Percentiles rank a stretch among this genome's conserved stretches.
phyloP scores from a whole-genome alignment of 169 alveolate genomes.

The Sarcocystis neurona region DNA sequence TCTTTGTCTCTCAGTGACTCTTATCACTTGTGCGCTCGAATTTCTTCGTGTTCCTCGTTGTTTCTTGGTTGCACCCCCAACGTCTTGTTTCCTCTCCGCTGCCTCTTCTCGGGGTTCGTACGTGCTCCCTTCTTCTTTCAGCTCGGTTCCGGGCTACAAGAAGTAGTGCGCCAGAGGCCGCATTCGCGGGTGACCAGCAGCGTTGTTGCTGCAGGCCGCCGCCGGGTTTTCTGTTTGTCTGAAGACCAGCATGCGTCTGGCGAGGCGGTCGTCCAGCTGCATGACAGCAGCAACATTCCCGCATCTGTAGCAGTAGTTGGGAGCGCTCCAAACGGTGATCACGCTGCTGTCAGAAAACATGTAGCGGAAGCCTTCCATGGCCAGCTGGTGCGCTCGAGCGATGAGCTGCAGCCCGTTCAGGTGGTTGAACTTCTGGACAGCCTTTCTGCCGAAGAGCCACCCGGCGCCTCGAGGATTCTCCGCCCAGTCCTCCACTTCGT shows the following conservation, averaged over 20 bases:
- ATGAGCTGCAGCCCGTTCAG: constrained; percentile 91
- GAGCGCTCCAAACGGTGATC: constrained; percentile 93
- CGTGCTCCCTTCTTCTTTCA: not conserved
- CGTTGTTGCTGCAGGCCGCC: no score
- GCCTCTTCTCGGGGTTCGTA: no score
- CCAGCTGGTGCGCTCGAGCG: constrained; percentile 94
- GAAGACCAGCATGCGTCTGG: constrained; percentile 17
- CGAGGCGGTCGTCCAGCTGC: not conserved
- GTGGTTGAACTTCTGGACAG: constrained; percentile 85
- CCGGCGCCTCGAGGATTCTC: constrained; percentile 98
- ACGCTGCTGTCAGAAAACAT: constrained; percentile 28
- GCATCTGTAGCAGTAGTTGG: constrained; percentile 92
- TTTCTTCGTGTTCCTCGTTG: no score
- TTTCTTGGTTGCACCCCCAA: no score
- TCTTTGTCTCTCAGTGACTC: no score
- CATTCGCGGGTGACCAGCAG: no score
- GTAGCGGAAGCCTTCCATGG: constrained; percentile 57
- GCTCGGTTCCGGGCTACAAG: not conserved
- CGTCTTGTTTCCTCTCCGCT: no score
- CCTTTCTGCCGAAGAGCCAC: constrained; percentile 92
- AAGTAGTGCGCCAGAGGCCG: constrained; percentile 42
- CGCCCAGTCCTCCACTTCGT: constrained; percentile 88
- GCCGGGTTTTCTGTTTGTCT: not conserved
- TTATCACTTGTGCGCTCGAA: no score
- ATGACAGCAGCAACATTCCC: constrained; percentile 83